A percentile compares a stretch with the other conserved stretches of the same genome.
Conservation (phyloP, 495 filamentous ascomycete species). For the Penicillium canariense region DNA sequence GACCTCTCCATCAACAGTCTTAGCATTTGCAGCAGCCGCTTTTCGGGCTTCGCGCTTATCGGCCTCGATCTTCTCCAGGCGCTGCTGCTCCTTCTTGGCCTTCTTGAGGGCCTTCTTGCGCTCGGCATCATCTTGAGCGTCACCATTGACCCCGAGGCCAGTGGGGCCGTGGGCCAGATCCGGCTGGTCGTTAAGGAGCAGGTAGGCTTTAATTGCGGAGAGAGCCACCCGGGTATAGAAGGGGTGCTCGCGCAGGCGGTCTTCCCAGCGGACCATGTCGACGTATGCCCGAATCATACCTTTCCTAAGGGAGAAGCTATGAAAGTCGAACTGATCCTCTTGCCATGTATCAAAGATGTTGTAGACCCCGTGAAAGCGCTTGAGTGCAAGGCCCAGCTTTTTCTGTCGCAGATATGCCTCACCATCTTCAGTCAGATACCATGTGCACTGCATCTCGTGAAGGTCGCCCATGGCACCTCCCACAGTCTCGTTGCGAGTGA, state of each 20-base stretch:
- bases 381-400: conserved; percentile 81
- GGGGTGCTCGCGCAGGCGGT: conserved; percentile 83
- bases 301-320: conserved; percentile 92
- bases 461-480: conserved; percentile 89
- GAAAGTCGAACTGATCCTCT: conserved; percentile 98
- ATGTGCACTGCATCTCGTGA: conserved; percentile 97
- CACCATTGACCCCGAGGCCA: conserved; percentile 55
- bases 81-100: conserved; percentile 87
- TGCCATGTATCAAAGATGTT: conserved; percentile 97
- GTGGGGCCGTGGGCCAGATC: conserved; percentile 56
- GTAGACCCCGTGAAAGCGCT: conserved; percentile 80
- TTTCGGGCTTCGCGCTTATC: conserved; percentile 67
- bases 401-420: conserved; percentile 83
- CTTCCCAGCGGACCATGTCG: conserved; percentile 96
- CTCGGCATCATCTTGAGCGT: conserved; percentile 62
- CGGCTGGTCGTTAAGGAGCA: conserved; percentile 76
- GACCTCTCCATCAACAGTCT: conserved; percentile 50
- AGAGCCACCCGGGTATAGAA: conserved; percentile 89
- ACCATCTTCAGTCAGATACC: conserved; percentile 94
- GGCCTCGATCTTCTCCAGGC: conserved; percentile 74
- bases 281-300: conserved; percentile 93
- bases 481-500: conserved; percentile 85
- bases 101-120: conserved; percentile 94
- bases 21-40: conserved; percentile 46
- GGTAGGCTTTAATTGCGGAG: conserved; percentile 74